Evolutionary conservation across 306 rosid genomes (phyloP).

Genomic region (Oxytropis ochrocephala): DNA sequence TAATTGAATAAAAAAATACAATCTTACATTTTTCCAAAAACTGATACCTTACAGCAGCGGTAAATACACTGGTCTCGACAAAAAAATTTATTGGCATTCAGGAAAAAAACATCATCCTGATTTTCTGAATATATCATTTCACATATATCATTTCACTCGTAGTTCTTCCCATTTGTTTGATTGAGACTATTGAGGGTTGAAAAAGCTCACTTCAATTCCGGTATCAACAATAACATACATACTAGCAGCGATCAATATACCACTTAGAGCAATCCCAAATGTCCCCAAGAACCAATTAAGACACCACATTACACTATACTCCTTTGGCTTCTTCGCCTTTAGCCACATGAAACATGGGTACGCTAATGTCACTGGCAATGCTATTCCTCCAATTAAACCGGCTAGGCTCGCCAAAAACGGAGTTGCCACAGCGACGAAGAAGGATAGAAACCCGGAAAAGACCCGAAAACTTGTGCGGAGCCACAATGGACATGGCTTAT

Average conservation of each 20-base stretch:
- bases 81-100: too few relatives aligned
- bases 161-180: background rate
- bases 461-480: constrained; percentile 24
- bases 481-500: constrained; percentile 50
- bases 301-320: constrained; percentile 36
- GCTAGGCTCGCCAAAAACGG: constrained; percentile 44
- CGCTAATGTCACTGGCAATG: constrained; percentile 39
- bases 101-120: background rate
- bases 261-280: constrained; percentile 52
- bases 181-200: constrained; percentile 46
- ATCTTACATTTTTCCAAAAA: too few relatives aligned
- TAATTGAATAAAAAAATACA: too few relatives aligned
- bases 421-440: constrained; percentile 36
- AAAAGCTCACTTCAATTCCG: constrained; percentile 57
- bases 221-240: constrained; percentile 53
- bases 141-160: background rate
- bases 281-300: constrained; percentile 62
- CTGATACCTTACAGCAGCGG: too few relatives aligned
- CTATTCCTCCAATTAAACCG: constrained; percentile 43
- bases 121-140: background rate
- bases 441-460: constrained; percentile 27
- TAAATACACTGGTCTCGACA: too few relatives aligned
- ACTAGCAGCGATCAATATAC: constrained; percentile 40
- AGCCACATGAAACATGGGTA: constrained; percentile 50
- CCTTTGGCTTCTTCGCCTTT: constrained; percentile 34